Conservation (phyloP, 176 grass and related monocot species). For the Tillandsia fasciculata region DNA sequence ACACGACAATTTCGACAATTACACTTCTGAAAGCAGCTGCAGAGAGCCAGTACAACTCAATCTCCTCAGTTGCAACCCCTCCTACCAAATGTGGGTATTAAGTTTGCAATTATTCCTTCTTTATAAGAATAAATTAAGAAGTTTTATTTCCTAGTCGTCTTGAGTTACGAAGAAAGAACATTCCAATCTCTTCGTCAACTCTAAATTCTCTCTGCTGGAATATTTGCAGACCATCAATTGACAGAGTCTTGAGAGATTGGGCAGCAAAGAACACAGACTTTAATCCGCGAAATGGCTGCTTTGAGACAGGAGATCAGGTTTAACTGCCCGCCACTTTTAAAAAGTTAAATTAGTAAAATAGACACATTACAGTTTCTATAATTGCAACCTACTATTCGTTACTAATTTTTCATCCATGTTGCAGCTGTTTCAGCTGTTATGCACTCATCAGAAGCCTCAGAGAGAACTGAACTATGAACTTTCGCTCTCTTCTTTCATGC, state of each 20-base stretch:
- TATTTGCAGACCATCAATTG: background rate
- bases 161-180: no score
- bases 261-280: background rate
- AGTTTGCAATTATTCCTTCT: background rate
- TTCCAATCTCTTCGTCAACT: no score
- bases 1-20: background rate
- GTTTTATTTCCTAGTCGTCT: no score
- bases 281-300: background rate
- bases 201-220: no score
- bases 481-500: background rate
- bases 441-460: background rate
- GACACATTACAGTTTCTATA: no score
- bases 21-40: background rate
- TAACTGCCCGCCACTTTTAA: background rate
- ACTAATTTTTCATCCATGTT: background rate
- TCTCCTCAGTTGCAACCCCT: no score
- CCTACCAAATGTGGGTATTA: background rate
- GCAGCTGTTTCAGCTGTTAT: background rate
- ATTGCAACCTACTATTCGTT: no score
- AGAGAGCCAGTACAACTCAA: no score
- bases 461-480: conserved; percentile 2
- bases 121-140: no score
- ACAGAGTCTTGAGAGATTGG: conserved; percentile 5
- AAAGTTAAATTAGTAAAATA: background rate
- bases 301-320: background rate